Evolutionary conservation across 768 basidiomycete genomes (phyloP).

Genomic region (Russula compacta): DNA sequence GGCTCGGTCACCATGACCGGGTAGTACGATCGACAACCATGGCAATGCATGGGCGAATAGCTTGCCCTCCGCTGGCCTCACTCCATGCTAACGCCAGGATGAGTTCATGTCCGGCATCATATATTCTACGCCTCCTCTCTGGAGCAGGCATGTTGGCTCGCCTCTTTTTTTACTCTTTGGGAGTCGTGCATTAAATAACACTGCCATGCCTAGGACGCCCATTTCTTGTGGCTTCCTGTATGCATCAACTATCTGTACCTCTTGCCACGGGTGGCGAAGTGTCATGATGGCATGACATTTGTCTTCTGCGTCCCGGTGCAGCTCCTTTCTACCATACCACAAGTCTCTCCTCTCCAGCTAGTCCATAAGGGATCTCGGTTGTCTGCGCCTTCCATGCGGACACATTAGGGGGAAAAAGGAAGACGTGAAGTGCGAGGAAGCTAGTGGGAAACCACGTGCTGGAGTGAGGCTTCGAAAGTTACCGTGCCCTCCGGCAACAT

Average conservation of each 20-base stretch:
- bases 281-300: background rate
- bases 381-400: background rate
- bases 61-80: background rate
- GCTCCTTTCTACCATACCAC: background rate
- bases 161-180: background rate
- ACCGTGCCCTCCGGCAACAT: background rate
- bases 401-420: background rate
- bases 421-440: background rate
- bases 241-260: no score
- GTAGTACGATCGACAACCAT: background rate
- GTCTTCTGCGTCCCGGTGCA: background rate
- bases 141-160: background rate
- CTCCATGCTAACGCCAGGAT: constrained; percentile 5
- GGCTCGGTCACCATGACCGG: background rate
- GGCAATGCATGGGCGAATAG: background rate
- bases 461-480: background rate
- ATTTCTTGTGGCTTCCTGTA: background rate
- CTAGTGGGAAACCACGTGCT: background rate
- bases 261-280: background rate
- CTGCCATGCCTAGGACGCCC: background rate
- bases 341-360: background rate
- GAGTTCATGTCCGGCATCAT: constrained; percentile 14
- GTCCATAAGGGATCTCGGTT: background rate
- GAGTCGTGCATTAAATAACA: background rate
- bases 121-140: background rate